Conservation (phyloP, 2,329 filamentous ascomycete genomes). For the Teratosphaeria epicoccoides region DNA sequence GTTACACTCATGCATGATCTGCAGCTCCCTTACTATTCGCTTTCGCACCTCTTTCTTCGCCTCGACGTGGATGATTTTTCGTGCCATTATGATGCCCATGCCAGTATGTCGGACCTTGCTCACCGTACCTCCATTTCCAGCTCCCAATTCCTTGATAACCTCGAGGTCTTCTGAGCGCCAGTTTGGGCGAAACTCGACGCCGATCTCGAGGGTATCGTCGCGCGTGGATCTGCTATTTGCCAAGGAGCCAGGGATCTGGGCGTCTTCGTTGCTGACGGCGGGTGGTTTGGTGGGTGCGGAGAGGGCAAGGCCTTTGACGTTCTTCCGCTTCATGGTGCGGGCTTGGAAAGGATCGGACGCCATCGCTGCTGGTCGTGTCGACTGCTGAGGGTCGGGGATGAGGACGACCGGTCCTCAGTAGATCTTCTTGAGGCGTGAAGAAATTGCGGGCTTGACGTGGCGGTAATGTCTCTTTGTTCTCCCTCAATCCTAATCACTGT, state of each 20-base stretch:
- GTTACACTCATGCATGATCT: constrained; percentile 97
- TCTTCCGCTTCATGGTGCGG: constrained; percentile 94
- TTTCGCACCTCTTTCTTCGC: constrained; percentile 95
- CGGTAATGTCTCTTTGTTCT: neutral
- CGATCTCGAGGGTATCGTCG: constrained; percentile 77
- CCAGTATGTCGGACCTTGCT: constrained; percentile 95
- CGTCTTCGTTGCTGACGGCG: constrained; percentile 59
- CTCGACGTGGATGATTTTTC: constrained; percentile 98
- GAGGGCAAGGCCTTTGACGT: constrained; percentile 89
- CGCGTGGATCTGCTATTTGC: constrained; percentile 48
- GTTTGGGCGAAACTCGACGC: constrained; percentile 92
- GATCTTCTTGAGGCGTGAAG: neutral
- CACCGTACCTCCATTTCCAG: constrained; percentile 93
- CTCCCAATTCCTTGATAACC: constrained; percentile 85
- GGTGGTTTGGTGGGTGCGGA: constrained; percentile 65
- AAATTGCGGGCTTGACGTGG: neutral
- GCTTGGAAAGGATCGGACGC: constrained; percentile 52
- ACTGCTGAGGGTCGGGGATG: neutral
- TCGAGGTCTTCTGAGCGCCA: constrained; percentile 84
- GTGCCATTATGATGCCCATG: constrained; percentile 92
- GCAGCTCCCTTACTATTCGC: constrained; percentile 90
- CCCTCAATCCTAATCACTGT: neutral
- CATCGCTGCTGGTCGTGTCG: constrained; percentile 15
- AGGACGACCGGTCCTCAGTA: neutral
- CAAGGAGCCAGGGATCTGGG: constrained; percentile 48